These are phyloP conservation scores for Castanospermum australe DNA, from an alignment of 306 rosid species.

Conservation along the genomic window DNA sequence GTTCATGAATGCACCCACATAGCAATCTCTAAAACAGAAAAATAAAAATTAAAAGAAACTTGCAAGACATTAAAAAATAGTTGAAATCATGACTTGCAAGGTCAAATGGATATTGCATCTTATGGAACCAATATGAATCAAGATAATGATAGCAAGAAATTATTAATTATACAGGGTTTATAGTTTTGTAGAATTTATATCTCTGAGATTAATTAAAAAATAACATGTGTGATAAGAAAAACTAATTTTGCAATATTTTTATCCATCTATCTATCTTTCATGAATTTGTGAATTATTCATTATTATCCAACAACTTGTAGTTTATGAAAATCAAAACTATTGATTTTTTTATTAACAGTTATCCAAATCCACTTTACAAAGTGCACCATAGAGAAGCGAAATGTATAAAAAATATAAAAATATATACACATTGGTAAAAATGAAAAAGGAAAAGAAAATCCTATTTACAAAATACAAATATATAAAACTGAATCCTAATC, in stretches of 20 bases:
- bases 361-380: neutral
- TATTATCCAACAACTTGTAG: neutral
- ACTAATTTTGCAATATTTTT: neutral
- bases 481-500: neutral
- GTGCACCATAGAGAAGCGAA: neutral
- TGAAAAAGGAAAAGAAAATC: neutral
- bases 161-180: neutral
- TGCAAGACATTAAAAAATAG: neutral
- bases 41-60: neutral
- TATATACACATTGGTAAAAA: neutral
- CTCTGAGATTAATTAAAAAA: neutral
- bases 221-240: neutral
- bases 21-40: constrained; percentile 3
- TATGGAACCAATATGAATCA: neutral
- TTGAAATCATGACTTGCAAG: neutral
- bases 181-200: too few relatives aligned
- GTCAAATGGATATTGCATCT: neutral
- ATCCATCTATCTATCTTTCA: neutral
- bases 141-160: neutral
- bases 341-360: neutral
- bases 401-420: neutral
- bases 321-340: neutral
- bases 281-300: neutral
- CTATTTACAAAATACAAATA: neutral
- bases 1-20: neutral